Conservation (phyloP, 805 yeast genomes). For the Kazachstania martiniae region DNA sequence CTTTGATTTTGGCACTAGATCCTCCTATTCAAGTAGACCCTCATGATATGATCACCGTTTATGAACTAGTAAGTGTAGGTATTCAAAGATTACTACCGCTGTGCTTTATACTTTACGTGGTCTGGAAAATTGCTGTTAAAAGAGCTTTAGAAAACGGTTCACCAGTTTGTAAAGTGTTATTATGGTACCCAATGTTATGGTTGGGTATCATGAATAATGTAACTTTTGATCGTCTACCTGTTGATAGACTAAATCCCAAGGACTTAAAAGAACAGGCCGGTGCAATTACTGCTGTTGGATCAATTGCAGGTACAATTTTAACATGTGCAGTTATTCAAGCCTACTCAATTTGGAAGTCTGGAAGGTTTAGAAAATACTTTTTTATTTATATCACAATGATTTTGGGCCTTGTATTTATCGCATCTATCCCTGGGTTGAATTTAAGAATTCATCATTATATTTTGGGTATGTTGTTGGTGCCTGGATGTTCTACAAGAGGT, state of each 20-base stretch:
- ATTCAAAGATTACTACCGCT: conserved; percentile 68
- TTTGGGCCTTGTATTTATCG: conserved; percentile 34
- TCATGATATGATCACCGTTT: conserved; percentile 37
- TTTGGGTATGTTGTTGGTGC: conserved; percentile 62
- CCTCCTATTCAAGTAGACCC: conserved; percentile 62
- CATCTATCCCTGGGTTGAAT: conserved; percentile 52
- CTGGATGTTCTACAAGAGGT: conserved; percentile 75
- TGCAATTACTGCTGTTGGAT: conserved; percentile 50
- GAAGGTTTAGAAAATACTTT: conserved; percentile 51
- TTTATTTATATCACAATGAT: conserved; percentile 40
- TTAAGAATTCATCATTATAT: conserved; percentile 77
- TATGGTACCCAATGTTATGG: conserved; percentile 80
- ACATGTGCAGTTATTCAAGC: conserved; percentile 63
- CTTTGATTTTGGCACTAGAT: conserved; percentile 61
- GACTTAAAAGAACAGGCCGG: conserved; percentile 75
- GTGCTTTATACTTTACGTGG: conserved; percentile 54
- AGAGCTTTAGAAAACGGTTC: conserved; percentile 39
- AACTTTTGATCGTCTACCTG: conserved; percentile 80
- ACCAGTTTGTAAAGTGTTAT: conserved; percentile 27
- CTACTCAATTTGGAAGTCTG: conserved; percentile 67
- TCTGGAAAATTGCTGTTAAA: conserved; percentile 50
- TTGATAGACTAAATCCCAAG: conserved; percentile 64
- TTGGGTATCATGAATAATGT: conserved; percentile 74
- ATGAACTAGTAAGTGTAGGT: conserved; percentile 57
- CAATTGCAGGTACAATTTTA: conserved; percentile 38